These are phyloP conservation scores for Mortierella alpina DNA, from an alignment of 192 early-diverging fungal genomes.

Conservation along the genomic window DNA sequence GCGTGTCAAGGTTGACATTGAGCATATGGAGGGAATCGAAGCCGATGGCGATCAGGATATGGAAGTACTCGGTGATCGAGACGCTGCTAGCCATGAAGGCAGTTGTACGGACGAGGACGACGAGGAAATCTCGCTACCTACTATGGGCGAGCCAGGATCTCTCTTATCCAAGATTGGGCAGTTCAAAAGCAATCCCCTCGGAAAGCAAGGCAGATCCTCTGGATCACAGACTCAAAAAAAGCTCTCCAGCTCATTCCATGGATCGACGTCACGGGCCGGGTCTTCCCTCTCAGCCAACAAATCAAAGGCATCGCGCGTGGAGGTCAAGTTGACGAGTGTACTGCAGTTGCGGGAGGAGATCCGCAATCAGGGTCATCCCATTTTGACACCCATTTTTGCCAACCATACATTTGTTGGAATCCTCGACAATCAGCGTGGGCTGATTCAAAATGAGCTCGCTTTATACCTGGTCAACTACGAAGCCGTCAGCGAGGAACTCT, in stretches of 20 bases:
- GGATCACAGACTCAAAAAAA: not conserved
- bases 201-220: not conserved
- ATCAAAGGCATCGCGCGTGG: slow-evolving; percentile 60
- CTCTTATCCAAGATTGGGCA: slow-evolving; percentile 29
- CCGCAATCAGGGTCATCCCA: slow-evolving; percentile 67
- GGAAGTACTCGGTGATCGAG: not conserved
- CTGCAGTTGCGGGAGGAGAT: slow-evolving; percentile 81
- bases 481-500: slow-evolving; percentile 83
- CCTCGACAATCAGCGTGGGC: slow-evolving; percentile 79
- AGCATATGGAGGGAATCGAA: slow-evolving; percentile 2
- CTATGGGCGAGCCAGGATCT: slow-evolving; percentile 2
- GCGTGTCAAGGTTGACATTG: slow-evolving; percentile 18
- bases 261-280: slow-evolving; percentile 1
- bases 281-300: not conserved
- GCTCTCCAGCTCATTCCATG: not conserved
- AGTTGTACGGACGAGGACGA: slow-evolving; percentile 7
- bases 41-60: slow-evolving; percentile 23
- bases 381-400: slow-evolving; percentile 80
- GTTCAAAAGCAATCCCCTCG: slow-evolving; percentile 14
- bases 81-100: not conserved
- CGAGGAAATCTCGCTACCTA: not conserved
- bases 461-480: slow-evolving; percentile 88
- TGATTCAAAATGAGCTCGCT: slow-evolving; percentile 89
- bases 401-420: slow-evolving; percentile 92
- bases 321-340: slow-evolving; percentile 87